Conservation (phyloP, 331 rosid species). For the Malus hybrid region DNA sequence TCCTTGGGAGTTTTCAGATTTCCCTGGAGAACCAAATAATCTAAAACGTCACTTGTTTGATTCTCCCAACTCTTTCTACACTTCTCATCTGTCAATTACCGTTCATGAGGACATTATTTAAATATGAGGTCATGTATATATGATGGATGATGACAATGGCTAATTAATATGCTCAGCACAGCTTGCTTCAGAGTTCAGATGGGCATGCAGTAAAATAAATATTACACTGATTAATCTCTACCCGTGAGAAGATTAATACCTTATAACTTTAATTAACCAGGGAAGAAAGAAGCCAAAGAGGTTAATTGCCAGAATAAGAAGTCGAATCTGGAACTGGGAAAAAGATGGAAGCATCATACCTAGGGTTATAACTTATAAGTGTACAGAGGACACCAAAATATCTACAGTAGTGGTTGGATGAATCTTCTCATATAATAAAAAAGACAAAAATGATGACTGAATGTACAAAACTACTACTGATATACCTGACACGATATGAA, state of each 20-base stretch:
- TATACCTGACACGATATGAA: background rate
- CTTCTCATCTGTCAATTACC: background rate
- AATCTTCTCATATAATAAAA: background rate
- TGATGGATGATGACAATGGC: background rate
- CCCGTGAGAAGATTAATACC: background rate
- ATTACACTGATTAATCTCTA: too few relatives aligned
- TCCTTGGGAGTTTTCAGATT: conserved; percentile 28
- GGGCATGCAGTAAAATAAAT: too few relatives aligned
- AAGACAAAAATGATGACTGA: background rate
- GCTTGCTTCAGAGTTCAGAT: background rate
- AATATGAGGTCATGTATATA: too few relatives aligned
- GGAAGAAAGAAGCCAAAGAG: too few relatives aligned
- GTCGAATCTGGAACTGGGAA: background rate
- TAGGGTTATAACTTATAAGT: background rate
- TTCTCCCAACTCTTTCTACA: conserved; percentile 26
- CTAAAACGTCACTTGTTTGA: conserved; percentile 23
- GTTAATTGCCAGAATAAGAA: background rate
- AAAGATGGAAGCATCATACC: background rate
- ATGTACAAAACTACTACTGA: background rate
- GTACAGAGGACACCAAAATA: background rate
- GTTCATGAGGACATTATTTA: background rate
- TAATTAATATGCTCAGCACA: background rate
- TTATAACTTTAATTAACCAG: too few relatives aligned
- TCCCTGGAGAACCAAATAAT: conserved; percentile 10
- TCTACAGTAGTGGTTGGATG: background rate